These are phyloP conservation scores for Phialophora tarda DNA, from an alignment of 2,329 filamentous ascomycete species.

Conservation along the genomic window DNA sequence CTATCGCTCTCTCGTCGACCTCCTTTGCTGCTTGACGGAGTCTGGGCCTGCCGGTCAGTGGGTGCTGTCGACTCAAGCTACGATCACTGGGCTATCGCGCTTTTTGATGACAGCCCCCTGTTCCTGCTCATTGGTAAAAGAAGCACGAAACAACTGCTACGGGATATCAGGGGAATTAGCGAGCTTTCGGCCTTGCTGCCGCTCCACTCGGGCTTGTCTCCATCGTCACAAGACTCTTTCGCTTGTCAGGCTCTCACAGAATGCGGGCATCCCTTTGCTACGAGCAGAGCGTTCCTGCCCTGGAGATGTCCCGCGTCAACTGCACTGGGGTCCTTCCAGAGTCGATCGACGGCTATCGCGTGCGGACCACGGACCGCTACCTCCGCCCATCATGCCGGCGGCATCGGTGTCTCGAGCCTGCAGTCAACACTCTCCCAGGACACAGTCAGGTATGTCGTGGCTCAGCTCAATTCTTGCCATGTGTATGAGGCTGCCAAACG, in stretches of 20 bases:
- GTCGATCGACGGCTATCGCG: slow-evolving; percentile 9
- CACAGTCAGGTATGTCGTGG: not conserved
- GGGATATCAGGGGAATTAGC: slow-evolving; percentile 7
- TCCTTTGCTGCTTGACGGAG: slow-evolving; percentile 5
- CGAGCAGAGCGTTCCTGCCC: slow-evolving; percentile 7
- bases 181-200: slow-evolving; percentile 18
- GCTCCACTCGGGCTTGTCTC: slow-evolving; percentile 1
- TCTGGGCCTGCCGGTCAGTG: slow-evolving; percentile 6
- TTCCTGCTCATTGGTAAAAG: slow-evolving; percentile 8
- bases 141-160: slow-evolving; percentile 17
- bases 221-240: slow-evolving; percentile 13
- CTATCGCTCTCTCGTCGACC: not conserved
- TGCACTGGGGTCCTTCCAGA: slow-evolving; percentile 14
- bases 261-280: slow-evolving; percentile 5
- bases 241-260: slow-evolving; percentile 6
- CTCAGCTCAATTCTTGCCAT: slow-evolving; percentile 1
- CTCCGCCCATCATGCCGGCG: not conserved
- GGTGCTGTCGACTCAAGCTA: slow-evolving; percentile 19
- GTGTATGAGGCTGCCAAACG: slow-evolving; percentile 8
- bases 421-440: not conserved
- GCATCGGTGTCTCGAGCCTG: slow-evolving; percentile 4
- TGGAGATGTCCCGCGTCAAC: slow-evolving; percentile 17
- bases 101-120: slow-evolving; percentile 12
- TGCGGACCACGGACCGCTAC: slow-evolving; percentile 7
- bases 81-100: slow-evolving; percentile 3